phyloP scores from a whole-genome alignment of 805 yeast species.

The Suhomyces prunicola region DNA sequence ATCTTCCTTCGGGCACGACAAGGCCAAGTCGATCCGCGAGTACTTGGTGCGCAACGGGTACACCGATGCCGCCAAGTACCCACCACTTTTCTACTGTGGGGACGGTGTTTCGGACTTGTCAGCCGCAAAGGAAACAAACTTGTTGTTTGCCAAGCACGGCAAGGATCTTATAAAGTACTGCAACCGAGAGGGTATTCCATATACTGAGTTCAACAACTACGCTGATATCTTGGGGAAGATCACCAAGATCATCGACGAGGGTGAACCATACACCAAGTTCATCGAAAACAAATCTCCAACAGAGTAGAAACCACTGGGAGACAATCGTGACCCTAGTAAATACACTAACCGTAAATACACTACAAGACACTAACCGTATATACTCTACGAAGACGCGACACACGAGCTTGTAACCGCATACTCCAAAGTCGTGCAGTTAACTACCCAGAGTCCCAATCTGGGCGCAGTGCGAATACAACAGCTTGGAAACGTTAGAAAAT shows the following conservation, averaged over 20 bases:
- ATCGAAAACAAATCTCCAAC: slow-evolving; percentile 8
- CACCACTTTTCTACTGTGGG: slow-evolving; percentile 86
- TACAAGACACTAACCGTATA: too few relatives aligned
- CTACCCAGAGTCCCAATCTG: too few relatives aligned
- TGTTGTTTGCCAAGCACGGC: slow-evolving; percentile 90
- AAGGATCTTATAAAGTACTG: slow-evolving; percentile 87
- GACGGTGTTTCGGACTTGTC: slow-evolving; percentile 95
- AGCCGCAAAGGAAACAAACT: slow-evolving; percentile 93
- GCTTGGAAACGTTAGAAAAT: too few relatives aligned
- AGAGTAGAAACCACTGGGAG: too few relatives aligned
- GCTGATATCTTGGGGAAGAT: slow-evolving; percentile 67
- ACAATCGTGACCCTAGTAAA: too few relatives aligned
- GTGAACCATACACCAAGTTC: slow-evolving; percentile 8
- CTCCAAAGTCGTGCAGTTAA: too few relatives aligned
- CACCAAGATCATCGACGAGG: slow-evolving; percentile 45
- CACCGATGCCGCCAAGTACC: slow-evolving; percentile 30
- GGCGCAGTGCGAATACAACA: too few relatives aligned
- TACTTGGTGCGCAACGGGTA: slow-evolving; percentile 33
- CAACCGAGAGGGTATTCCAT: slow-evolving; percentile 74
- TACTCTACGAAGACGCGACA: too few relatives aligned
- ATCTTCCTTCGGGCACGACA: slow-evolving; percentile 91
- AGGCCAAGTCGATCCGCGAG: slow-evolving; percentile 71
- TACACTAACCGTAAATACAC: too few relatives aligned
- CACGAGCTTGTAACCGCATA: too few relatives aligned
- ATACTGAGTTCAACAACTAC: slow-evolving; percentile 75